Conservation (phyloP, 2,329 filamentous ascomycete species). For the Hypocrella siamensis region DNA sequence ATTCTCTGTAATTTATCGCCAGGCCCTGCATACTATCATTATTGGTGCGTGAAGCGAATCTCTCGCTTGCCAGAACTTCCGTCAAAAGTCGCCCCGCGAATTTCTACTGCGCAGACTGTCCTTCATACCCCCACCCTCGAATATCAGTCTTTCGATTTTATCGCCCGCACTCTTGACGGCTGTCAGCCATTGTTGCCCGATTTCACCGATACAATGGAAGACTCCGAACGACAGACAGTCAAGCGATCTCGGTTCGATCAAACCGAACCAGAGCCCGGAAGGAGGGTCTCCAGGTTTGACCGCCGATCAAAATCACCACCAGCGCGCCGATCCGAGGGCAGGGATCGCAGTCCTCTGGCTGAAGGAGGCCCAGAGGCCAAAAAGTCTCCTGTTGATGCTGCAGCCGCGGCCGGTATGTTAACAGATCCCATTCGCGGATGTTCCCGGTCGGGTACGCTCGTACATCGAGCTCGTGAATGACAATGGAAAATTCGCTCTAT, state of each 20-base stretch:
- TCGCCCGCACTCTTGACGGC: not conserved
- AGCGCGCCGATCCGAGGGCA: slow-evolving; percentile 48
- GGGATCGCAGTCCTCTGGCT: slow-evolving; percentile 66
- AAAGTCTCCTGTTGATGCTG: slow-evolving; percentile 47
- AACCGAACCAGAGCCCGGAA: slow-evolving; percentile 68
- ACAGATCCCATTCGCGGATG: too few relatives aligned
- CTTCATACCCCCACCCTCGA: too few relatives aligned
- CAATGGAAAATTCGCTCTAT: slow-evolving; percentile 2
- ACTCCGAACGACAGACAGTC: slow-evolving; percentile 52
- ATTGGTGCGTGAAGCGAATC: too few relatives aligned
- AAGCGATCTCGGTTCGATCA: slow-evolving; percentile 94
- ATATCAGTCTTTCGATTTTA: not conserved
- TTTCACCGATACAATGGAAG: slow-evolving; percentile 39
- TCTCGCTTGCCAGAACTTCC: too few relatives aligned
- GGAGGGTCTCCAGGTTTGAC: slow-evolving; percentile 69
- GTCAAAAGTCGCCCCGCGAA: too few relatives aligned
- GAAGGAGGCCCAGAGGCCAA: slow-evolving; percentile 27
- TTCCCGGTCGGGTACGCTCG: too few relatives aligned
- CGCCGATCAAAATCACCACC: slow-evolving; percentile 77
- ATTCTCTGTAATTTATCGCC: too few relatives aligned
- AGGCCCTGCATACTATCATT: too few relatives aligned
- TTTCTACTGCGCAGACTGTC: too few relatives aligned
- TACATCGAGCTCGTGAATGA: too few relatives aligned
- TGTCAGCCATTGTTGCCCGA: not conserved
- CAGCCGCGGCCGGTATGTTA: slow-evolving; percentile 58